Evolutionary conservation across 2,329 filamentous ascomycete species (phyloP).

Genomic region (Ilyonectria mors-panacis): DNA sequence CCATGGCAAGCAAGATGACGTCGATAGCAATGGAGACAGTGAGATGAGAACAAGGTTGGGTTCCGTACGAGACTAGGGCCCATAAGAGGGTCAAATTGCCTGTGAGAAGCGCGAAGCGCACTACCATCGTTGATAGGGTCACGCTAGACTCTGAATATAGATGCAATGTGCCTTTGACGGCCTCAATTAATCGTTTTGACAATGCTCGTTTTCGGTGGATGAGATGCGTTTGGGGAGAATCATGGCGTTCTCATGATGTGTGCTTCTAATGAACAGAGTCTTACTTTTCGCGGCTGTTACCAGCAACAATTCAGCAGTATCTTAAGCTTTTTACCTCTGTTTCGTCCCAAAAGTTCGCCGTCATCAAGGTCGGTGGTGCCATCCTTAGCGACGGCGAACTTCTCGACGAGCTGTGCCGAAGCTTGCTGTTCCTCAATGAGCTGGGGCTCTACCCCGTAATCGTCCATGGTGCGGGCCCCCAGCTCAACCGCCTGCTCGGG

Average conservation of each 20-base stretch:
- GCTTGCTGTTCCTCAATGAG: no score
- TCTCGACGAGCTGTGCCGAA: no score
- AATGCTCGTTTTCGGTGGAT: not conserved
- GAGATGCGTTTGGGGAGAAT: not conserved
- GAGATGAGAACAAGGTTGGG: not conserved
- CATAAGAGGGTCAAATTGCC: not conserved
- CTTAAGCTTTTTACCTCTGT: slow-evolving; percentile 98
- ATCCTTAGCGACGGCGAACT: no score
- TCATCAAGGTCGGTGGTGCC: no score
- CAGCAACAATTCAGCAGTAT: not conserved
- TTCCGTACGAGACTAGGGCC: not conserved
- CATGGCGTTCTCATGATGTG: no score
- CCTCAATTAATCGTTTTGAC: not conserved
- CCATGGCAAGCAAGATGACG: not conserved
- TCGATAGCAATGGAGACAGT: not conserved
- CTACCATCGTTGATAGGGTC: not conserved
- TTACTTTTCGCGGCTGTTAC: no score
- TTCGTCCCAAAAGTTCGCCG: slow-evolving; percentile 91
- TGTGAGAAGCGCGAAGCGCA: not conserved
- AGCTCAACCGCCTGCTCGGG: no score
- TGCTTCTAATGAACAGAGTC: no score
- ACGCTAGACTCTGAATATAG: not conserved
- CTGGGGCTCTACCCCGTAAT: no score
- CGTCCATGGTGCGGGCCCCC: no score
- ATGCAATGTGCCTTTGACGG: not conserved